phyloP scores from a whole-genome alignment of 805 yeast species.

The Candida anglica region DNA sequence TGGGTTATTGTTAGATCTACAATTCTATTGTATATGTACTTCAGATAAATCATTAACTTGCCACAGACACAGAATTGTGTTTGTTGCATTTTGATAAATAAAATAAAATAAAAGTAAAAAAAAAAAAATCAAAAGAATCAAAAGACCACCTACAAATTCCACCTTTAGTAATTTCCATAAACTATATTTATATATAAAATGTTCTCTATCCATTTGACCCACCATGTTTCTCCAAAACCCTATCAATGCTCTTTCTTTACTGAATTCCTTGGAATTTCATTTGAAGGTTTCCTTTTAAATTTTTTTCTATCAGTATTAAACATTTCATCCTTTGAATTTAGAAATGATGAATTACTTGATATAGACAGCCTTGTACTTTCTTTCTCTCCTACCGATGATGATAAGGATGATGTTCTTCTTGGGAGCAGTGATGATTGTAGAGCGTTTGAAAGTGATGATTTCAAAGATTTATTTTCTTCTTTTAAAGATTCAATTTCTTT shows the following conservation, averaged over 20 bases:
- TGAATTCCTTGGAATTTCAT: too few species aligned
- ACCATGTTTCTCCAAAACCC: too few species aligned
- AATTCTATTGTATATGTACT: too few species aligned
- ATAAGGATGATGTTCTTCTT: slow-evolving; percentile 1
- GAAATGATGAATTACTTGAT: neutral
- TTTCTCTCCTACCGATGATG: neutral
- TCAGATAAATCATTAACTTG: too few species aligned
- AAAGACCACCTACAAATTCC: neutral
- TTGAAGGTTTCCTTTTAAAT: slow-evolving; percentile 3
- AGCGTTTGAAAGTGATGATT: slow-evolving; percentile 7
- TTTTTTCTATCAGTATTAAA: slow-evolving; percentile 1
- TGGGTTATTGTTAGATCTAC: too few species aligned
- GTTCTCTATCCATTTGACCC: too few species aligned
- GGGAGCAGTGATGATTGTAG: slow-evolving; percentile 1
- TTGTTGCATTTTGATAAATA: too few species aligned
- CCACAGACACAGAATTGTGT: too few species aligned
- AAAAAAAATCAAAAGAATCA: neutral
- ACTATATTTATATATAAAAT: too few species aligned
- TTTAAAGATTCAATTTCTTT: slow-evolving; percentile 53
- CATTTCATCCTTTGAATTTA: neutral
- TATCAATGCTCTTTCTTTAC: too few species aligned
- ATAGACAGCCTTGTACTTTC: neutral
- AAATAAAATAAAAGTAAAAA: neutral
- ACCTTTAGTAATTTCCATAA: neutral
- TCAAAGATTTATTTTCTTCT: slow-evolving; percentile 47